Conservation (phyloP, 2,329 filamentous ascomycete genomes). For the Ampelomyces quisqualis region DNA sequence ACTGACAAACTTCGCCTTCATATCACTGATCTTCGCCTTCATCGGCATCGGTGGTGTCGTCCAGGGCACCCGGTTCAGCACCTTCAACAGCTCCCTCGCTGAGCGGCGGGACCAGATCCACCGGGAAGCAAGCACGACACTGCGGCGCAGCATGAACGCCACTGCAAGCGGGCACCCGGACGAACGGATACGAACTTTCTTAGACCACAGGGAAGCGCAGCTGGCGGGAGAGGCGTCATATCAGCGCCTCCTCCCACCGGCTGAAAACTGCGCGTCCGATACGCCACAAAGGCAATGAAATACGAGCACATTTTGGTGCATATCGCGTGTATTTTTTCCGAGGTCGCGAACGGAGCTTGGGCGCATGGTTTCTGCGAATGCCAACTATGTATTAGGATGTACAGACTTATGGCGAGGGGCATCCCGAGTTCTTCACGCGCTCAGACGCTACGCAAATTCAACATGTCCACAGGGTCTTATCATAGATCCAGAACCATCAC, state of each 20-base stretch:
- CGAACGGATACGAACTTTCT: slow-evolving; percentile 71
- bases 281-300: slow-evolving; percentile 36
- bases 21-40: slow-evolving; percentile 68
- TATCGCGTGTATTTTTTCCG: background rate
- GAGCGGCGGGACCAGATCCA: slow-evolving; percentile 67
- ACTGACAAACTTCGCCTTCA: slow-evolving; percentile 79
- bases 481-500: slow-evolving; percentile 1
- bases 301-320: slow-evolving; percentile 6
- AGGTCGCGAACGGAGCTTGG: slow-evolving; percentile 15
- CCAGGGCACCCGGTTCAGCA: slow-evolving; percentile 69
- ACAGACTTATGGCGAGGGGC: slow-evolving; percentile 14
- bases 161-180: slow-evolving; percentile 51
- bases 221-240: slow-evolving; percentile 48
- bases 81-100: slow-evolving; percentile 62
- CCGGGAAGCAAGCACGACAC: slow-evolving; percentile 64
- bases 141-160: slow-evolving; percentile 58
- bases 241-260: slow-evolving; percentile 48
- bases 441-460: slow-evolving; percentile 26
- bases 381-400: slow-evolving; percentile 22
- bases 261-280: slow-evolving; percentile 51
- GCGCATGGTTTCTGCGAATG: slow-evolving; percentile 18
- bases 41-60: slow-evolving; percentile 69
- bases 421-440: slow-evolving; percentile 22
- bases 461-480: slow-evolving; percentile 7
- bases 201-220: slow-evolving; percentile 56